Conservation (phyloP, 441 rosid species). For the Populus hybrid region DNA sequence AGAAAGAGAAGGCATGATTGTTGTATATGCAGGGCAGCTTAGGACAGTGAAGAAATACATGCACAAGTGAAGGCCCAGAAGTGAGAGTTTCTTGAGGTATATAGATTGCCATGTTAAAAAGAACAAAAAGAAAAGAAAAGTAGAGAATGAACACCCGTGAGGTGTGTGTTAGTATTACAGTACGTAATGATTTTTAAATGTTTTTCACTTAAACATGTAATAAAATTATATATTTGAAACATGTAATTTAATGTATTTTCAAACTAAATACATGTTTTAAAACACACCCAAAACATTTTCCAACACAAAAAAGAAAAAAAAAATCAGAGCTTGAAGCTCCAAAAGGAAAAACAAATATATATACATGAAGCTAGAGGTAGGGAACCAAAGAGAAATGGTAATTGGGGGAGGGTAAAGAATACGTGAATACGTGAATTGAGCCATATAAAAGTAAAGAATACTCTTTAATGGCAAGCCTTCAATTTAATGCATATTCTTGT, state of each 20-base stretch:
- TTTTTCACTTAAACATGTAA: no score
- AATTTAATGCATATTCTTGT: not conserved
- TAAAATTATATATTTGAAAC: no score
- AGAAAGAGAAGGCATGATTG: conserved; percentile 35
- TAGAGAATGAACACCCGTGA: conserved; percentile 44
- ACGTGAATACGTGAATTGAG: not conserved
- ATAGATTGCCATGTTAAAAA: conserved; percentile 8
- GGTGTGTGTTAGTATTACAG: not conserved
- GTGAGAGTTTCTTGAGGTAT: conserved; percentile 17
- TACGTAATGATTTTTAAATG: not conserved
- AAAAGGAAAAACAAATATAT: not conserved
- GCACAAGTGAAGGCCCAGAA: not conserved
- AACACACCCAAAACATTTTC: no score
- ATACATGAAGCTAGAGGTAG: not conserved
- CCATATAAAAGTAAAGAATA: no score
- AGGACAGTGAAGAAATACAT: conserved; percentile 28
- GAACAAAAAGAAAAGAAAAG: not conserved
- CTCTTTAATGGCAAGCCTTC: not conserved
- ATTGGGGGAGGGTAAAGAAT: no score
- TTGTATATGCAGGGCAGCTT: conserved; percentile 12
- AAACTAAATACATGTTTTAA: not conserved
- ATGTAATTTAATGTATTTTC: no score
- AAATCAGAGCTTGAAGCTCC: not conserved
- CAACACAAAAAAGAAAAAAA: no score
- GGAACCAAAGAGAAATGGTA: not conserved